phyloP scores from a whole-genome alignment of 2,329 filamentous ascomycete genomes.

The Aurifilum marmelostoma region DNA sequence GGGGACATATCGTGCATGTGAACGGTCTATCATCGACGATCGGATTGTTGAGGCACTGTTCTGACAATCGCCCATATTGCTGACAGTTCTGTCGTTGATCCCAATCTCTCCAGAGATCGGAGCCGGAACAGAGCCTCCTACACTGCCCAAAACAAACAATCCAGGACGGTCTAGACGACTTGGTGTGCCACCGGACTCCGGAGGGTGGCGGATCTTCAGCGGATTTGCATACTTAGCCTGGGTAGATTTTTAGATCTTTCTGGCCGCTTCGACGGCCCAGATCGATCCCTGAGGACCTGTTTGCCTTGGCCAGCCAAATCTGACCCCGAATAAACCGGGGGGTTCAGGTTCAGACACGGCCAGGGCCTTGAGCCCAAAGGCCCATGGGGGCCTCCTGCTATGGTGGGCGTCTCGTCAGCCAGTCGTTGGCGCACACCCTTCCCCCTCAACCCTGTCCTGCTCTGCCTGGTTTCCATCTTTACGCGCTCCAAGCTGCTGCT shows the following conservation, averaged over 20 bases:
- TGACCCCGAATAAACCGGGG: too few species aligned
- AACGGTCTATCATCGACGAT: neutral
- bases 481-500: constrained; percentile 1
- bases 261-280: neutral
- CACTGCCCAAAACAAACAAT: neutral
- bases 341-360: too few species aligned
- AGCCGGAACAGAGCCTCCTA: constrained; percentile 27
- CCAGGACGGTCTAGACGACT: constrained; percentile 12
- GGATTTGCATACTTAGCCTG: constrained; percentile 10
- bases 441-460: neutral
- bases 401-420: constrained; percentile 3
- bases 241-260: constrained; percentile 11
- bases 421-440: constrained; percentile 10
- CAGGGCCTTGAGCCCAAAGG: constrained; percentile 1
- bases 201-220: constrained; percentile 11
- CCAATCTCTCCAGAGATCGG: too few species aligned
- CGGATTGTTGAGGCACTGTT: neutral
- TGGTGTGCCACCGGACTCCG: constrained; percentile 6
- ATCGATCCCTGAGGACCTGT: neutral
- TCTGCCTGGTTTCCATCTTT: neutral
- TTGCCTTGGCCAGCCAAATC: too few species aligned
- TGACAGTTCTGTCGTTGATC: too few species aligned
- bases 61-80: too few species aligned
- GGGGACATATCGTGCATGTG: too few species aligned
- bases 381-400: neutral